Conservation (phyloP, 2,329 filamentous ascomycete genomes). For the Penicillium sumatraense region DNA sequence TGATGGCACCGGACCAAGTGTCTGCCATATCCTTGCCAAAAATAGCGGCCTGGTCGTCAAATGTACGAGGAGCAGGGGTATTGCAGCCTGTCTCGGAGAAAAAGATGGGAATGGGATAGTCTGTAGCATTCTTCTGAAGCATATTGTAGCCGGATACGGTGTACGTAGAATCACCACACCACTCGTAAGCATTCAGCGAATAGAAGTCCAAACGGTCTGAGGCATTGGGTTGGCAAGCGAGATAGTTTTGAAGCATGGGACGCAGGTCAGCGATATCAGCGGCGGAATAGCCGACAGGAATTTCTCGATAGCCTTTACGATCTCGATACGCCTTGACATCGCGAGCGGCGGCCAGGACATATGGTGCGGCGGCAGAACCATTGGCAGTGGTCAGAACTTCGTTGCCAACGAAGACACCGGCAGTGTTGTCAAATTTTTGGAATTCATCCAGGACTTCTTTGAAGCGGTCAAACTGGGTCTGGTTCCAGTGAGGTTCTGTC, state of each 20-base stretch:
- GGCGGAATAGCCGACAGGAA: conserved; percentile 85
- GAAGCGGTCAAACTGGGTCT: conserved; percentile 71
- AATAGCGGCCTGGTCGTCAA: conserved; percentile 72
- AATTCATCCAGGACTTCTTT: conserved; percentile 76
- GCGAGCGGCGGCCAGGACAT: conserved; percentile 78
- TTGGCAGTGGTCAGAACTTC: conserved; percentile 67
- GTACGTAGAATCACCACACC: conserved; percentile 67
- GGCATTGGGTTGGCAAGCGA: conserved; percentile 74
- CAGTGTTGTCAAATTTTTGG: conserved; percentile 75
- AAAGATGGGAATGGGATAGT: conserved; percentile 83
- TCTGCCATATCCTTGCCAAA: conserved; percentile 74
- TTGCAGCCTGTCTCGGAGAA: conserved; percentile 91
- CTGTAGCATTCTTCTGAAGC: conserved; percentile 68
- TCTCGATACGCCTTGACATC: conserved; percentile 84
- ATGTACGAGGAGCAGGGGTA: conserved; percentile 47
- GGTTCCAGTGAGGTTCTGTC: conserved; percentile 71
- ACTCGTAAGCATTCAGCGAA: conserved; percentile 82
- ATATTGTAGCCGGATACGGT: conserved; percentile 69
- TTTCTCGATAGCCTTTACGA: conserved; percentile 74
- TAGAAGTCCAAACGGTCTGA: conserved; percentile 79
- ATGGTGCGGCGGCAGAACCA: conserved; percentile 71
- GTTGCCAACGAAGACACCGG: conserved; percentile 87
- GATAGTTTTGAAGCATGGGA: conserved; percentile 71
- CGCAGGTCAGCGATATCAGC: conserved; percentile 76
- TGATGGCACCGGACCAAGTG: conserved; percentile 75